phyloP scores from a whole-genome alignment of 768 basidiomycete genomes.

The Infundibulicybe gibba region DNA sequence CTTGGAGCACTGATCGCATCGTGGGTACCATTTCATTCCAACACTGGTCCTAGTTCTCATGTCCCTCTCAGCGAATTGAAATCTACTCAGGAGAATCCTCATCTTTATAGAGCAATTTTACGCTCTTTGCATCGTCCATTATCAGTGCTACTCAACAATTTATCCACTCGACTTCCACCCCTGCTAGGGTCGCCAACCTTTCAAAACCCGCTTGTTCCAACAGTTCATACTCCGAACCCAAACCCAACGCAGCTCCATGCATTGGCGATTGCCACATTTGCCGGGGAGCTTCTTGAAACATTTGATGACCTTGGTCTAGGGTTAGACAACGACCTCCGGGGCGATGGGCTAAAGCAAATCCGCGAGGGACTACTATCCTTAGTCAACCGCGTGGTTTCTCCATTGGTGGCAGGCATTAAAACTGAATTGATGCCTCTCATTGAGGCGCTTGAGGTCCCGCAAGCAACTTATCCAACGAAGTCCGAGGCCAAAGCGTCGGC shows the following conservation, averaged over 20 bases:
- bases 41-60: constrained; percentile 7
- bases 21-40: constrained; percentile 40
- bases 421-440: constrained; percentile 58
- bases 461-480: constrained; percentile 23
- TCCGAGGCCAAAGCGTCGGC: constrained; percentile 24
- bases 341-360: constrained; percentile 65
- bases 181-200: constrained; percentile 65
- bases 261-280: constrained; percentile 62
- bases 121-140: constrained; percentile 74
- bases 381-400: constrained; percentile 62
- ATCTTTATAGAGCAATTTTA: constrained; percentile 66
- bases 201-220: constrained; percentile 45
- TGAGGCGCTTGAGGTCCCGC: constrained; percentile 55
- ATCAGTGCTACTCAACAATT: constrained; percentile 67
- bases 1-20: constrained; percentile 67
- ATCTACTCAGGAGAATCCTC: constrained; percentile 56
- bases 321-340: constrained; percentile 54
- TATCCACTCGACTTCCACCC: constrained; percentile 66
- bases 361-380: constrained; percentile 71
- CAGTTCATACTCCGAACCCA: constrained; percentile 44
- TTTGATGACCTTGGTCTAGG: constrained; percentile 69
- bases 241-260: constrained; percentile 74
- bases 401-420: constrained; percentile 59
- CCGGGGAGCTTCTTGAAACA: constrained; percentile 67
- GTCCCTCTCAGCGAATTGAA: constrained; percentile 56